phyloP scores from a whole-genome alignment of 2,329 filamentous ascomycete genomes.

The Bipolaris oryzae region DNA sequence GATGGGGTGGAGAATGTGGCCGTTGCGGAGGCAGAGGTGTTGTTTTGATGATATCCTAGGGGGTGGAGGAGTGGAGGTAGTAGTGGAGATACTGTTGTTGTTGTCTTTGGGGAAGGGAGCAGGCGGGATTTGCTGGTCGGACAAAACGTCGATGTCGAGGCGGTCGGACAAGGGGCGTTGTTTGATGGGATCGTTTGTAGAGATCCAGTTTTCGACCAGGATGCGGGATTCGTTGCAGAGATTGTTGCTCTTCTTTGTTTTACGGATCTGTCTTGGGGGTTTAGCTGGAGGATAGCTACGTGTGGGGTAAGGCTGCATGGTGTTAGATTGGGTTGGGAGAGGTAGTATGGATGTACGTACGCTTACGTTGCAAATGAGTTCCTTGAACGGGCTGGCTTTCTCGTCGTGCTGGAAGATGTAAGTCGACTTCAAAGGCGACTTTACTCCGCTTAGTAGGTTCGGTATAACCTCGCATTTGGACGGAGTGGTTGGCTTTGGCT shows the following conservation, averaged over 20 bases:
- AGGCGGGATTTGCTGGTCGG: slow-evolving; percentile 27
- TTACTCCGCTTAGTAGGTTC: neutral
- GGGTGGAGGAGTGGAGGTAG: neutral
- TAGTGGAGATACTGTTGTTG: slow-evolving; percentile 1
- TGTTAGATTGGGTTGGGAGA: slow-evolving; percentile 1
- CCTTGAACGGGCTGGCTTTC: slow-evolving; percentile 5
- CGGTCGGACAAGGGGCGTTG: slow-evolving; percentile 26
- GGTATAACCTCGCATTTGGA: neutral
- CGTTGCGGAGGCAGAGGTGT: slow-evolving; percentile 28
- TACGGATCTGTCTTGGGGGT: slow-evolving; percentile 3
- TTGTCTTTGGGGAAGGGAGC: slow-evolving; percentile 26
- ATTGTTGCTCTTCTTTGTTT: slow-evolving; percentile 17
- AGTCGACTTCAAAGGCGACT: neutral
- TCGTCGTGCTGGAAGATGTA: slow-evolving; percentile 6
- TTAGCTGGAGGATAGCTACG: neutral
- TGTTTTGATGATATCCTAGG: slow-evolving; percentile 12
- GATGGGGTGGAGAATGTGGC: slow-evolving; percentile 30
- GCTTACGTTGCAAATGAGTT: slow-evolving; percentile 3
- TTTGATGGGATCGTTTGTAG: slow-evolving; percentile 18
- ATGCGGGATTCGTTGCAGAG: slow-evolving; percentile 18
- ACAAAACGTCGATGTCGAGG: slow-evolving; percentile 26
- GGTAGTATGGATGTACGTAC: slow-evolving; percentile 5
- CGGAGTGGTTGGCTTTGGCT: slow-evolving; percentile 5
- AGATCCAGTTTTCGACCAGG: slow-evolving; percentile 27
- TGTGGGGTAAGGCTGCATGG: neutral